Percentiles rank a stretch among this genome's conserved stretches.
Evolutionary conservation across 2,329 filamentous ascomycete genomes (phyloP).

Genomic region (Remersonia thermophila): DNA sequence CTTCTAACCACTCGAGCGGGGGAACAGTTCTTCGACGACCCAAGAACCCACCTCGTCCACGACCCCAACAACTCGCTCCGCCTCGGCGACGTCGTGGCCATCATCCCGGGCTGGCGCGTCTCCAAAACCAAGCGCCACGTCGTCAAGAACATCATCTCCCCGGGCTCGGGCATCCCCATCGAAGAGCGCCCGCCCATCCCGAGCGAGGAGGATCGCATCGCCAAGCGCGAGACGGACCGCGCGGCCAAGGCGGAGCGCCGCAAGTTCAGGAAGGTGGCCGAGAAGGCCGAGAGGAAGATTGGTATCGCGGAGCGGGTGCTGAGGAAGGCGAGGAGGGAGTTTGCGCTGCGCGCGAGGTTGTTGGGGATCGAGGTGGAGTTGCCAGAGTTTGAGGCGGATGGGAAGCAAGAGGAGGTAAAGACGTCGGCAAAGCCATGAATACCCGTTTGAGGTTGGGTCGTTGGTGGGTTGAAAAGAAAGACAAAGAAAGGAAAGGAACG

Average conservation of each 20-base stretch:
- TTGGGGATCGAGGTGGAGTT: not conserved
- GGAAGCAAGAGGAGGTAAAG: not conserved
- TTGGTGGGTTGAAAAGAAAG: not conserved
- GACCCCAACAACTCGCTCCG: constrained; percentile 64
- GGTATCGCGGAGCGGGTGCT: constrained; percentile 15
- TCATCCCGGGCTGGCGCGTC: constrained; percentile 52
- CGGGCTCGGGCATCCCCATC: constrained; percentile 48
- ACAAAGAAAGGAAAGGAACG: not conserved
- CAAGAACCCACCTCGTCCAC: constrained; percentile 58
- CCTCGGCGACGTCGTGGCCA: constrained; percentile 63
- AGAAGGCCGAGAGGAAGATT: constrained; percentile 11
- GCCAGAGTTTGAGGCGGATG: not conserved
- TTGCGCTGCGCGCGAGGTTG: constrained; percentile 8
- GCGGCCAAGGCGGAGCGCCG: constrained; percentile 43
- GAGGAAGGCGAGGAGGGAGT: constrained; percentile 17
- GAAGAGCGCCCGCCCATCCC: constrained; percentile 55
- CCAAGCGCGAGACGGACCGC: constrained; percentile 40
- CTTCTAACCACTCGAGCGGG: not conserved
- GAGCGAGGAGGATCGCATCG: constrained; percentile 48
- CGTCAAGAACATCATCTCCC: constrained; percentile 59
- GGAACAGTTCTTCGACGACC: constrained; percentile 49
- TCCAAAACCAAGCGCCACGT: constrained; percentile 60
- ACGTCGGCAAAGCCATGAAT: not conserved
- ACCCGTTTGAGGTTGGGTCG: too few species aligned
- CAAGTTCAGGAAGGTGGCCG: constrained; percentile 11